Evolutionary conservation across 306 rosid species (phyloP).

Genomic region (Canavalia ensiformis): DNA sequence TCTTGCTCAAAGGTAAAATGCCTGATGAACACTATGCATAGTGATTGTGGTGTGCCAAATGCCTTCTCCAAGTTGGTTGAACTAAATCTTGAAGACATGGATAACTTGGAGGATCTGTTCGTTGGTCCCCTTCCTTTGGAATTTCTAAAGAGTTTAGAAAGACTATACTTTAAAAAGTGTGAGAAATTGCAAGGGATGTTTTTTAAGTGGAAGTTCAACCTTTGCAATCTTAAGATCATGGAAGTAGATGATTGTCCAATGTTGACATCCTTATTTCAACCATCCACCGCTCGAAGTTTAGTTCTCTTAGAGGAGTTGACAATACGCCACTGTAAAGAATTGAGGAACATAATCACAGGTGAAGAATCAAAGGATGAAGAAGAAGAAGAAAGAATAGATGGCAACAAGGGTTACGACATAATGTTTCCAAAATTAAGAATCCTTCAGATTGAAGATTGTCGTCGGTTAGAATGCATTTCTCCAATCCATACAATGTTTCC

Average conservation of each 20-base stretch:
- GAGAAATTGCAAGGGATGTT: background rate
- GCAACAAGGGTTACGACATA: background rate
- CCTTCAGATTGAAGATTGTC: no score
- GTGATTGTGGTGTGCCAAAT: background rate
- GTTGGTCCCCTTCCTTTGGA: slow-evolving; percentile 2
- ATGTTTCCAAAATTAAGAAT: background rate
- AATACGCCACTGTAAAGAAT: background rate
- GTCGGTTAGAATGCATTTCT: no score
- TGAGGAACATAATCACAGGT: background rate
- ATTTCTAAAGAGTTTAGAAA: background rate
- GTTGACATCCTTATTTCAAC: background rate
- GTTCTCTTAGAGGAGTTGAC: background rate
- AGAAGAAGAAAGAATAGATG: background rate
- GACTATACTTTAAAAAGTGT: background rate
- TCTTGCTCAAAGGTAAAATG: background rate
- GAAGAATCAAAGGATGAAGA: background rate
- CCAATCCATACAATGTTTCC: background rate
- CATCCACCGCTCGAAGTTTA: background rate
- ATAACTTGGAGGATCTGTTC: slow-evolving; percentile 20
- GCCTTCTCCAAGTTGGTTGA: slow-evolving; percentile 14
- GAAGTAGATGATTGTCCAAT: background rate
- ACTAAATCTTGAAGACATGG: background rate
- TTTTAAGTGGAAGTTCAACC: background rate
- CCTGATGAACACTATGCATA: slow-evolving; percentile 13
- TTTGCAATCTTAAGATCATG: background rate